These are phyloP conservation scores for Coemansia sp. DNA, from an alignment of 371 early-diverging fungal genomes.

Conservation along the genomic window DNA sequence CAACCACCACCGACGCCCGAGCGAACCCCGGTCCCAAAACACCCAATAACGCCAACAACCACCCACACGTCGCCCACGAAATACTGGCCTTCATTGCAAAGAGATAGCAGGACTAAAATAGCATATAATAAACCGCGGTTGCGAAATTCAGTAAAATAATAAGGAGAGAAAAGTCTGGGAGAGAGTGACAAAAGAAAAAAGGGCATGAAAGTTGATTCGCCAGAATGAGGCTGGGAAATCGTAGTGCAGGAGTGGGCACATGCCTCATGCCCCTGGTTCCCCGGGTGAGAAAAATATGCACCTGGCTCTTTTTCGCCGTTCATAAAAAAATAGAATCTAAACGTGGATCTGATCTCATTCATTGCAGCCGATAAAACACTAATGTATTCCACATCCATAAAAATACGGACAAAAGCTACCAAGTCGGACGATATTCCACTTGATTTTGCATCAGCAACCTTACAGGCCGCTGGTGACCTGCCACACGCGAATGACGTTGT, in stretches of 20 bases:
- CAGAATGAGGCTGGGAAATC: too few species aligned
- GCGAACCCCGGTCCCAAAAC: constrained; percentile 8
- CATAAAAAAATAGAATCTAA: not conserved
- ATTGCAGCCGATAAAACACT: too few species aligned
- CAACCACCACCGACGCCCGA: constrained; percentile 19
- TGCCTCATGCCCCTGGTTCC: too few species aligned
- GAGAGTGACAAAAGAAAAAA: not conserved
- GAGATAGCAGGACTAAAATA: not conserved
- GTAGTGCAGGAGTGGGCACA: not conserved
- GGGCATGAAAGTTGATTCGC: not conserved
- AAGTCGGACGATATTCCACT: constrained; percentile 38
- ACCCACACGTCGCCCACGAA: constrained; percentile 6
- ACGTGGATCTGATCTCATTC: constrained; percentile 6
- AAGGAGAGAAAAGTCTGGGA: not conserved
- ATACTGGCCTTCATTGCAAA: constrained; percentile 3
- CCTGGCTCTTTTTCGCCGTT: too few species aligned
- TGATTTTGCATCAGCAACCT: constrained; percentile 11
- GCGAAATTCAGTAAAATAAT: not conserved
- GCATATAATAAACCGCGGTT: not conserved
- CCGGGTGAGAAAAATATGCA: too few species aligned
- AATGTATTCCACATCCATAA: not conserved
- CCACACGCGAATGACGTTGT: constrained; percentile 94
- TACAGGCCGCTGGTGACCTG: constrained; percentile 68
- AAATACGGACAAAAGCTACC: not conserved
- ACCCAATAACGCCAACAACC: constrained; percentile 8